phyloP scores from a whole-genome alignment of 495 filamentous ascomycete genomes.

The Penicillium angulare region DNA sequence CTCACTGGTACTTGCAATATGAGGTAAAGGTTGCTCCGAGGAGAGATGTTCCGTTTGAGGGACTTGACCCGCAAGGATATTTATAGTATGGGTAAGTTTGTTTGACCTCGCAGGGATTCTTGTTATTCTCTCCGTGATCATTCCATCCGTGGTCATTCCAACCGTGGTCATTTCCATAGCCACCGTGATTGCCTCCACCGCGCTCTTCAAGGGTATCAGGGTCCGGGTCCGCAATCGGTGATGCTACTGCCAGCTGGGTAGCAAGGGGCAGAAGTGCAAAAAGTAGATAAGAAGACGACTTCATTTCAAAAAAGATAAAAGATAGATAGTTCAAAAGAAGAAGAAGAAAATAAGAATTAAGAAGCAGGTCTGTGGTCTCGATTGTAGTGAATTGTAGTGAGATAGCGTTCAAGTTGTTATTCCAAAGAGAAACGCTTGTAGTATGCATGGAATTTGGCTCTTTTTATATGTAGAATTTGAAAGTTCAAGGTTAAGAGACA shows the following conservation, averaged over 20 bases:
- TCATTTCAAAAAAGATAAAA: constrained; percentile 1
- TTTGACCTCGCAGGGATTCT: constrained; percentile 9
- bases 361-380: neutral
- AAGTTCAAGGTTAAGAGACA: neutral
- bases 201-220: constrained; percentile 4
- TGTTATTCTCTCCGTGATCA: neutral
- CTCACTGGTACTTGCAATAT: constrained; percentile 12
- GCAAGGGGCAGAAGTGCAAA: constrained; percentile 3
- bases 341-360: constrained; percentile 1
- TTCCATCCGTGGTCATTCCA: neutral
- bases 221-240: constrained; percentile 3
- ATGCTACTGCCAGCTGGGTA: neutral
- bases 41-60: constrained; percentile 5
- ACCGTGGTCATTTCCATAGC: neutral
- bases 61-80: constrained; percentile 8
- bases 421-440: neutral
- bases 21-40: constrained; percentile 7
- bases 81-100: constrained; percentile 11
- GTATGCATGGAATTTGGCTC: neutral
- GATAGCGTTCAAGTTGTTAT: neutral
- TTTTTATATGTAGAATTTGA: neutral
- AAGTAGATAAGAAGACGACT: constrained; percentile 4
- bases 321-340: constrained; percentile 8
- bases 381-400: neutral
- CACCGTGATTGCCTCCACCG: neutral